Evolutionary conservation across 2,329 filamentous ascomycete species (phyloP).

Genomic region (Penicillium sp.): DNA sequence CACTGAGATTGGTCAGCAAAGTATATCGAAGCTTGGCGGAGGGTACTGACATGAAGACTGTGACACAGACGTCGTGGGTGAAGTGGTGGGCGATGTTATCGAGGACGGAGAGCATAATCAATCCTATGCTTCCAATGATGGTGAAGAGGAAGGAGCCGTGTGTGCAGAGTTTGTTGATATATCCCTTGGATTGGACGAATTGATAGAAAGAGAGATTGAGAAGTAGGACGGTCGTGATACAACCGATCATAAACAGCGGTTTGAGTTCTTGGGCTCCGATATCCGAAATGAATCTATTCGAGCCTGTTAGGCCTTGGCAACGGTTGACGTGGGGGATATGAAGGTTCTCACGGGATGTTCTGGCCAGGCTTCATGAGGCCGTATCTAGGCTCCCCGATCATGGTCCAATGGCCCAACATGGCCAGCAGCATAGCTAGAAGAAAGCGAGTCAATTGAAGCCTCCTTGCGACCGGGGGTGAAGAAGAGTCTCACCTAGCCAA

Average conservation of each 20-base stretch:
- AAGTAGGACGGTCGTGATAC: conserved; percentile 17
- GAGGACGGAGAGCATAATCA: conserved; percentile 18
- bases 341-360: conserved; percentile 17
- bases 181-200: conserved; percentile 17
- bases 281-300: conserved; percentile 19
- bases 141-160: conserved; percentile 19
- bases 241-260: conserved; percentile 19
- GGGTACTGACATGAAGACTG: conserved; percentile 18
- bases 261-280: conserved; percentile 18
- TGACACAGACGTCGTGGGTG: conserved; percentile 19
- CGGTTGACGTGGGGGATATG: not conserved
- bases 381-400: conserved; percentile 18
- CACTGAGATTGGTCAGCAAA: conserved; percentile 11
- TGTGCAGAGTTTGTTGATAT: conserved; percentile 15
- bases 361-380: conserved; percentile 21
- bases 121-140: conserved; percentile 16
- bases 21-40: not conserved
- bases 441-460: not conserved
- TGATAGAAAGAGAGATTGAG: conserved; percentile 20
- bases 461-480: not conserved
- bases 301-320: not conserved
- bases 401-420: conserved; percentile 19
- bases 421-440: conserved; percentile 15
- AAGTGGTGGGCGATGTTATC: conserved; percentile 20
- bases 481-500: conserved; percentile 16